Evolutionary conservation across 148 eudicot species (phyloP), one percentile per base, ranked within the genome.

Genomic region (Amaranthus hypochondriacus): DNA sequence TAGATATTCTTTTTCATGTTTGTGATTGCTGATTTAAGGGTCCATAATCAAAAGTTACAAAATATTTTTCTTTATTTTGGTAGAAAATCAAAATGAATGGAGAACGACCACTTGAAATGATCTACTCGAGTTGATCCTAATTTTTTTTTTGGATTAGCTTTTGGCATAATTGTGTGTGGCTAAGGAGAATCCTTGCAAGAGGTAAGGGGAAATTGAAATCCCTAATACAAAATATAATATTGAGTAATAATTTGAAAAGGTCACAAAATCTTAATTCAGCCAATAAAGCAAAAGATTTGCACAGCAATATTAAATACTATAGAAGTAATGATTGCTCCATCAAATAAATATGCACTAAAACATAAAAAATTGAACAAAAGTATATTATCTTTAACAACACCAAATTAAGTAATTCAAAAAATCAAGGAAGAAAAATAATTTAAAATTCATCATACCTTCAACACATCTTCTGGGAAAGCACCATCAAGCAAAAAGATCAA

Each of bases 401-500:
- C 3, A 6, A 13, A 49, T 9, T 9, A 7, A 46, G 15, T 11
- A 5, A 3, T 7, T 10, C 5, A 64, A 2, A 43, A 15, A 3
- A 51, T 4, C 8, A 12, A 68, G 15, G 18, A 48, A 48, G 21
- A 13, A 3, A 4, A 28, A 43, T 50, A 56, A 15, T 7, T 8
- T 3, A 43, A 56, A 56, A 15, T 7, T 8, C 4, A 47, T 66
- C 3, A 67, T 79, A 80, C 86, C 86, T 78, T 76, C 66, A 88
- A 49, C 49, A 93, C 83, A 65, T 89, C 98, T 57, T 75, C 85
- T 2, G 95, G 86, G 8, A 58, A 70, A 6, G 83, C 94, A 69
- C 92, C 89, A 66, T 91, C 90, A 0, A 93, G 80, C 77, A 87
- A 72, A 81, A 86, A 89, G 11, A 89, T 81, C 81, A 93, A 68